Base-by-base conservation (phyloP, 495 filamentous ascomycete genomes). In the Hypoxylon perforatum region DNA sequence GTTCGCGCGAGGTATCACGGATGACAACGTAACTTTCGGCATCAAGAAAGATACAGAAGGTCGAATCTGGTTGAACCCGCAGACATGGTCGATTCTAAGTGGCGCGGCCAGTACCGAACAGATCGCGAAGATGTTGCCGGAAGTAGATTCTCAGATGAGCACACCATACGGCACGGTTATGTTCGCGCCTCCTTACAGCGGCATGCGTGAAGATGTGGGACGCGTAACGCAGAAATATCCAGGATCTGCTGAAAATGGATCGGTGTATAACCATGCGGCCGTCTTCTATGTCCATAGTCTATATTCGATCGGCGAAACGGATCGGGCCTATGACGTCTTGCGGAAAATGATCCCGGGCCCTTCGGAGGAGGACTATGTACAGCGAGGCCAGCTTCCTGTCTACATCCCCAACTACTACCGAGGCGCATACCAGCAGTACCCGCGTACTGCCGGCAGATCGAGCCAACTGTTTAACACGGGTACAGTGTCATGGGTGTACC, bases 341-440 rank as follows among this genome's bases (percentile, higher is more conserved):
- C 77, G 84, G 3, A 80, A 84, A 70, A 77, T 86, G 64, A 72
- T 86, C 14, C 84, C 84, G 0, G 84, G 84, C 6, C 84, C 84
- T 0, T 71, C 52, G 46, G 78, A 84, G 30, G 76, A 74, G 30
- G 84, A 86, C 62, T 85, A 85, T 65, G 49, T 78, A 21, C 81
- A 82, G 69, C 77, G 84, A 15, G 84, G 84, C 7, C 84, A 86
- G 73, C 70, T 86, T 46, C 84, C 84, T 33, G 76, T 85, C 22
- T 86, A 80, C 63, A 82, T 86, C 14, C 84, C 84, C 19, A 86
- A 86, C 62, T 86, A 86, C 65, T 86, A 85, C 67, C 82, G 84
- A 30, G 84, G 84, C 8, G 84, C 77, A 10, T 85, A 76, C 67
- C 72, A 78, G 44, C 62, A 77, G 73, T 81, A 78, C 64, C 83